Percentiles rank a stretch among this genome's conserved stretches.
Conservation (phyloP, 2,329 filamentous ascomycete species). For the Plectosphaerella plurivora region DNA sequence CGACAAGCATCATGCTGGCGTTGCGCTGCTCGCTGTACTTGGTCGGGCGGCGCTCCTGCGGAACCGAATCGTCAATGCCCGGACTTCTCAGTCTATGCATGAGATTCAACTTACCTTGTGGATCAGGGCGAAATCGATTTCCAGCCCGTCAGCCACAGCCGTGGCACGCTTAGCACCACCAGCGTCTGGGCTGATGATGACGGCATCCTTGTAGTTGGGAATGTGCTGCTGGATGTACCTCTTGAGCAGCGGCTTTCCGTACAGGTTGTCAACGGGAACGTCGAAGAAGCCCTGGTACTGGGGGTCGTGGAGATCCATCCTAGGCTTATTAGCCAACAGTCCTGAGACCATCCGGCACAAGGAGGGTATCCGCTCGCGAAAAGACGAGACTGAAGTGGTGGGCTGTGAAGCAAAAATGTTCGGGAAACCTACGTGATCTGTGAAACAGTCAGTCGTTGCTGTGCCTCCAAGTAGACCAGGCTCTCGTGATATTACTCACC, state of each 20-base stretch:
- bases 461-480: not conserved
- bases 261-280: constrained; percentile 96
- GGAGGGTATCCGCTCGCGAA: not conserved
- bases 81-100: not conserved
- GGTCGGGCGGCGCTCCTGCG: constrained; percentile 80
- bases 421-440: constrained; percentile 16
- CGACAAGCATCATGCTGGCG: constrained; percentile 92
- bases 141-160: constrained; percentile 86
- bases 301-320: constrained; percentile 89
- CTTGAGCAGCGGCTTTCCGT: constrained; percentile 72
- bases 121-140: constrained; percentile 94
- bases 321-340: constrained; percentile 16
- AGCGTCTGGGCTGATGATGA: constrained; percentile 94
- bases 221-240: constrained; percentile 76
- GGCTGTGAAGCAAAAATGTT: not conserved
- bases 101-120: constrained; percentile 70
- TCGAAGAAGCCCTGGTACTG: constrained; percentile 99
- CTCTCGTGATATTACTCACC: constrained; percentile 5
- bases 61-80: constrained; percentile 1
- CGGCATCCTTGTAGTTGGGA: constrained; percentile 76
- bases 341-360: not conserved
- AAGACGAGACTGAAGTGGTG: not conserved
- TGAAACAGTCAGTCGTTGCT: not conserved
- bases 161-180: constrained; percentile 95
- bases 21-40: constrained; percentile 86